Evolutionary conservation across 1,284 basidiomycete genomes (phyloP).

Genomic region (Irpex sp.): DNA sequence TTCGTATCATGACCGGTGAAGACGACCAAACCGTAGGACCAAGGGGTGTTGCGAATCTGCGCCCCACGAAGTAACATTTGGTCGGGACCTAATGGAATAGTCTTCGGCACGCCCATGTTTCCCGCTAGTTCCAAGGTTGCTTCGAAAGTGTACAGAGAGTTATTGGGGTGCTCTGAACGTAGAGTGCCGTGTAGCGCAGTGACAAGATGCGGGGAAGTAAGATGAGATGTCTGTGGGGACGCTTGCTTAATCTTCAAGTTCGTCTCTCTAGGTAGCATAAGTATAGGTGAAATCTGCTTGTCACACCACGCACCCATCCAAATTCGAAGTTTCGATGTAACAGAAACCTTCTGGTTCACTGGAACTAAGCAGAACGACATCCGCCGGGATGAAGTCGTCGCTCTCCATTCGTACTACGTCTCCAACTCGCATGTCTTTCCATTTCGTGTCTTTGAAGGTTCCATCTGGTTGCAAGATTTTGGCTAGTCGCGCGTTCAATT

Average conservation of each 20-base stretch:
- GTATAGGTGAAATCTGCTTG: slow-evolving; percentile 3
- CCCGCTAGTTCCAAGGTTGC: slow-evolving; percentile 71
- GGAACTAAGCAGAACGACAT: slow-evolving; percentile 84
- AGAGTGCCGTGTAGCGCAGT: slow-evolving; percentile 78
- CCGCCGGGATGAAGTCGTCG: slow-evolving; percentile 96
- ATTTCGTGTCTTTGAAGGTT: slow-evolving; percentile 75
- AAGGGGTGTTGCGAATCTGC: slow-evolving; percentile 94
- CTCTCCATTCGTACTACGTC: slow-evolving; percentile 90
- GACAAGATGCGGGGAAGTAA: slow-evolving; percentile 79
- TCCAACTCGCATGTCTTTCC: slow-evolving; percentile 89
- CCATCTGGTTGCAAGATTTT: slow-evolving; percentile 72
- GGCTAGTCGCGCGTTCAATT: slow-evolving; percentile 83
- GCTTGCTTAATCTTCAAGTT: slow-evolving; percentile 99
- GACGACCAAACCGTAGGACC: slow-evolving; percentile 92
- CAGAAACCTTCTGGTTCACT: slow-evolving; percentile 97
- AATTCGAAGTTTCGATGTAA: slow-evolving; percentile 96
- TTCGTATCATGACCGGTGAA: slow-evolving; percentile 99
- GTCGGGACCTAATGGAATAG: slow-evolving; percentile 91
- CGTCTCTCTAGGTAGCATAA: slow-evolving; percentile 63
- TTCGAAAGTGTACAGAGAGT: slow-evolving; percentile 96
- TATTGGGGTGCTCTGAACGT: slow-evolving; percentile 95
- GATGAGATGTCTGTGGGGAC: slow-evolving; percentile 72
- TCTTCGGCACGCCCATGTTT: slow-evolving; percentile 60
- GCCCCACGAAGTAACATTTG: slow-evolving; percentile 94
- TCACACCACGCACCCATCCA: slow-evolving; percentile 77